These are phyloP conservation scores for Trifolium fragiferum DNA, from an alignment of 306 rosid species.

Conservation along the genomic window DNA sequence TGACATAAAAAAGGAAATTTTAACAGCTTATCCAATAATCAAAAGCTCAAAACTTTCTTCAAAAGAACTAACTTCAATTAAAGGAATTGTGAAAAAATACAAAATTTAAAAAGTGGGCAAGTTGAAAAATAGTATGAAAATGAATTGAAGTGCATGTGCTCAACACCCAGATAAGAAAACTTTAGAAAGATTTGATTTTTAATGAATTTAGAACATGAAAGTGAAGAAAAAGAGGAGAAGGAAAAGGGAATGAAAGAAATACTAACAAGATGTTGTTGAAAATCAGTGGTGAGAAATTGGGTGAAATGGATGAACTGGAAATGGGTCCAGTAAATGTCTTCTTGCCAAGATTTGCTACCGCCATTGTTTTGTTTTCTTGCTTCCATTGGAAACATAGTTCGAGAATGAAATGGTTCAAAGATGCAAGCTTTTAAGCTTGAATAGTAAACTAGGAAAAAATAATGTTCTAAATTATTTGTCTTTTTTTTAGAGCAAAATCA, in stretches of 20 bases:
- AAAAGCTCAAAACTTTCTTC: constrained; percentile 17
- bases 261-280: constrained; percentile 61
- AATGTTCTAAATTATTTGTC: too few species aligned
- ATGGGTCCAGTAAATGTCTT: constrained; percentile 69
- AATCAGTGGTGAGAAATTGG: constrained; percentile 47
- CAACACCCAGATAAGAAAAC: neutral
- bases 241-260: neutral
- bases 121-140: too few species aligned
- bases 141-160: neutral
- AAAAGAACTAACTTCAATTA: neutral
- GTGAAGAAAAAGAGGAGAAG: too few species aligned
- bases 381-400: neutral
- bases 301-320: constrained; percentile 57
- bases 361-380: constrained; percentile 25
- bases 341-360: constrained; percentile 57
- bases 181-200: neutral
- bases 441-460: too few species aligned
- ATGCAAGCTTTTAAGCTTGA: neutral
- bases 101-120: neutral
- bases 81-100: neutral
- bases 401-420: too few species aligned
- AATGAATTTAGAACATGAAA: neutral
- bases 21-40: neutral
- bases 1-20: neutral
- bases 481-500: too few species aligned